Conservation (phyloP, 805 yeast genomes). For the Blastobotrys attinorum region DNA sequence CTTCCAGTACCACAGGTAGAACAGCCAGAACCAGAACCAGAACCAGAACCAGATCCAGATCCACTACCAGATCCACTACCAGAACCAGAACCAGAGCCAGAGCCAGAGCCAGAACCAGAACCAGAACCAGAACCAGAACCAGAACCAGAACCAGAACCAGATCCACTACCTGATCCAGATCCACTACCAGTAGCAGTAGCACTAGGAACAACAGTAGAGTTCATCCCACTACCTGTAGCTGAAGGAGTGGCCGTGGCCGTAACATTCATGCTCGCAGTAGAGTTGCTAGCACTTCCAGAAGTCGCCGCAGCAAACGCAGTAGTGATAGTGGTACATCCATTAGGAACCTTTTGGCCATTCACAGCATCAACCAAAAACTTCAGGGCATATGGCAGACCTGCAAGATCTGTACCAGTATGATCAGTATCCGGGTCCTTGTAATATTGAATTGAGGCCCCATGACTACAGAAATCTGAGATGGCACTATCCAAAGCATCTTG, state of each 20-base stretch:
- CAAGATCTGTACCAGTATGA: conserved; percentile 4
- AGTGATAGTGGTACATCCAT: conserved; percentile 12
- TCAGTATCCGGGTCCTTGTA: conserved; percentile 9
- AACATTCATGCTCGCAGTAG: background rate
- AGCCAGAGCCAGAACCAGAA: background rate
- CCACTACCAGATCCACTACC: background rate
- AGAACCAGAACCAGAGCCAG: background rate
- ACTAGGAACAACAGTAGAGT: background rate
- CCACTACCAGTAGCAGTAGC: background rate
- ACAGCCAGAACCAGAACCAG: too few relatives aligned
- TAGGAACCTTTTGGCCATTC: conserved; percentile 5
- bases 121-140: background rate
- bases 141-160: background rate
- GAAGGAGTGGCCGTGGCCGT: background rate
- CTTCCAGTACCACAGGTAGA: too few relatives aligned
- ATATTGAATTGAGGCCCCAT: conserved; percentile 11
- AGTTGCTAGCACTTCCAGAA: background rate
- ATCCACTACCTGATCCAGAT: background rate
- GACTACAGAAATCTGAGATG: conserved; percentile 14
- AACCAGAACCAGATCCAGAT: too few relatives aligned
- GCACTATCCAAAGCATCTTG: conserved; percentile 12
- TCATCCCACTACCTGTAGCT: background rate
- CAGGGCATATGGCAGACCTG: too few relatives aligned
- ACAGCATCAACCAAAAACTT: conserved; percentile 10
- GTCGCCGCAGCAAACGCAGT: conserved; percentile 3